These are phyloP conservation scores for Albophoma yamanashiensis DNA, from an alignment of 2,329 filamentous ascomycete genomes.

Conservation along the genomic window DNA sequence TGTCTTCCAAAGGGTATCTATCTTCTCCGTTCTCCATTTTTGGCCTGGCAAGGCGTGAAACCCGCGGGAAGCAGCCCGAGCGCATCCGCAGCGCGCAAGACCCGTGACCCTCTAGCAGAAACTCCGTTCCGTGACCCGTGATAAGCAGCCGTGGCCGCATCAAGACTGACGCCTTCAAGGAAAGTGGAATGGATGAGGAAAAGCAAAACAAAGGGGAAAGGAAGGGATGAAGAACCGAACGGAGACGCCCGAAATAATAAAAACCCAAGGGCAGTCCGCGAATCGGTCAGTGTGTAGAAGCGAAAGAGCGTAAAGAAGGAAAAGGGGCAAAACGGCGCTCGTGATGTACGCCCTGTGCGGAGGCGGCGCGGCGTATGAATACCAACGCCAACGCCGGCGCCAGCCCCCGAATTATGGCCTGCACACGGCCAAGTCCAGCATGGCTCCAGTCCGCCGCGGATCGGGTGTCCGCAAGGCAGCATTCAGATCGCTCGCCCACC, in stretches of 20 bases:
- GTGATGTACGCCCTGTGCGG: background rate
- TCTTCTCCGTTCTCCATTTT: background rate
- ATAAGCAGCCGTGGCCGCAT: conserved; percentile 1
- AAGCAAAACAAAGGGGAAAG: background rate
- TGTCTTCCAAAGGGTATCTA: background rate
- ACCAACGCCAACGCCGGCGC: background rate
- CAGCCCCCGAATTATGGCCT: background rate
- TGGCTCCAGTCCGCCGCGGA: background rate
- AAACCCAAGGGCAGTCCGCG: background rate
- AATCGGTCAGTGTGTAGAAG: background rate
- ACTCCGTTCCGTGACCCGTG: background rate
- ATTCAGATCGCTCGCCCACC: too few species aligned
- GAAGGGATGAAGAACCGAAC: background rate
- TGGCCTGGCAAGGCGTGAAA: background rate
- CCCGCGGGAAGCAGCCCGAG: background rate
- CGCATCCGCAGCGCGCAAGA: background rate
- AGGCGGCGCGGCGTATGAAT: background rate
- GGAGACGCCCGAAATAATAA: background rate
- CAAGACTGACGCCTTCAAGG: background rate
- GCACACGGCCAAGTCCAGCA: background rate
- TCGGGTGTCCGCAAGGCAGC: background rate
- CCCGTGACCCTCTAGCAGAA: background rate
- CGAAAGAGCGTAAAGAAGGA: background rate
- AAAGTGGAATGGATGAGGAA: background rate
- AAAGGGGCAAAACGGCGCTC: background rate